Evolutionary conservation across 805 yeast species (phyloP), one percentile per base, ranked within the genome.

Genomic region (Wickerhamiella kazuoi): DNA sequence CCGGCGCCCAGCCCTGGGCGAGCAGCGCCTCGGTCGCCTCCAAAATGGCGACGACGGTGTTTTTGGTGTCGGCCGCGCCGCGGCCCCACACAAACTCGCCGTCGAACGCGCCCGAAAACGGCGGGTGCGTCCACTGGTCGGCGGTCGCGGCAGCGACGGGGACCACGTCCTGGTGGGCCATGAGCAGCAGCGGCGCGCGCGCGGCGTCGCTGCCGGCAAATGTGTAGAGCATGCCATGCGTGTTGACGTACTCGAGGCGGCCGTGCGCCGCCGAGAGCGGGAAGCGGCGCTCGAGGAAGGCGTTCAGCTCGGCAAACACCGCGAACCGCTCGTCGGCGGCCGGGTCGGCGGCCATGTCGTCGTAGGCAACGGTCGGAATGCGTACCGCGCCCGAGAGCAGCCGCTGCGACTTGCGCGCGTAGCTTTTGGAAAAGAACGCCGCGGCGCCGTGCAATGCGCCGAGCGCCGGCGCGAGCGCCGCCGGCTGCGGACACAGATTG

Each of bases 151-250:
- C 54, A 48, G 72, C 76, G 5, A 78, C 78, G 1, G 94, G 93
- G 23, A 81, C 93, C 3, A 76, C 81, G 50, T 81, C 93, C 56
- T 72, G 79, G 54, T 81, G 94, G 1, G 87, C 83, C 50, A 78
- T 70, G 35, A 80, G 61, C 56, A 81, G 51, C 21, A 75, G 47
- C 13, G 93, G 93, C 3, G 53, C 41, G 9, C 48, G 30, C 36
- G 68, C 50, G 4, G 69, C 53, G 7, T 30, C 33, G 21, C 74
- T n/a, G 93, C 93, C 53, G 42, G 64, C 51, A 71, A 81, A 73
- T n/a, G 80, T 74, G 51, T 62, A 67, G 1, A 81, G 63, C 33
- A 81, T 59, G 2, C 81, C 83, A 45, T 71, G 69, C 4, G 68
- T 63, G 54, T 79, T 78, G 38, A 78, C 69, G 14, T 55, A 65